Base-by-base conservation (phyloP, 768 basidiomycete genomes). In the Saitozyma sp. region DNA sequence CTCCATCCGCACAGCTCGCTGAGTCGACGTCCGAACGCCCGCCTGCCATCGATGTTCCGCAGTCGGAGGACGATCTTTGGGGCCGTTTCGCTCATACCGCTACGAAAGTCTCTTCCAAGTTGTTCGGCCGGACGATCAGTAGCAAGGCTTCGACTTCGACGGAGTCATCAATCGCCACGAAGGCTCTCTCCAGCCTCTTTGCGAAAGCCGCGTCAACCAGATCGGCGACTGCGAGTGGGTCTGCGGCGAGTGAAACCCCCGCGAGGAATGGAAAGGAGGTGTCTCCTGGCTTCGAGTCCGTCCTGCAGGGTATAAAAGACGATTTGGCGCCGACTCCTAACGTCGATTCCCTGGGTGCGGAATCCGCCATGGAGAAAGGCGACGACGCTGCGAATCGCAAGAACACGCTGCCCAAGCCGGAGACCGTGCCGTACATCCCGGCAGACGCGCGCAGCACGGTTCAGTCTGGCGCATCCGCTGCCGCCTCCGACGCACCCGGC, bases 371-470 rank as follows among this genome's bases (percentile, higher is more conserved):
- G 2, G 13, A 11, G 45, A 11, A 46, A 46, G 29, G 29, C 29
- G 29, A 38, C 48, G 41, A 64, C 41, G 29, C 29, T 39, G 49
- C 8, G 65, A 59, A 39, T 17, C 11, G 54, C 29, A 56, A 42
- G 19, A 4, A 50, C 19, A 13, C 54, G 8, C 58, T 64, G 1
- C 65, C 67, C 1, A 70, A 69, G 42, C 75, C 86, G 57, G 83
- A 86, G 42, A 90, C 91, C 78, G 85, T 92, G 8, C 86, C 91
- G 0, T 94, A 87, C 66, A 83, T 94, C 9, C 91, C 91, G 52
- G 83, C 86, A 1, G 78, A 17, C 77, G 72, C 45, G 62, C 68
- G 37, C 46, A 61, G 46, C 5, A 29, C 29, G 29, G 29, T 29
- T 29, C 29, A 29, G 29, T 29, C 29, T 29, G 29, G 29, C 45